Conservation (phyloP, 2,329 filamentous ascomycete species). For the Parastagonospora avenae region DNA sequence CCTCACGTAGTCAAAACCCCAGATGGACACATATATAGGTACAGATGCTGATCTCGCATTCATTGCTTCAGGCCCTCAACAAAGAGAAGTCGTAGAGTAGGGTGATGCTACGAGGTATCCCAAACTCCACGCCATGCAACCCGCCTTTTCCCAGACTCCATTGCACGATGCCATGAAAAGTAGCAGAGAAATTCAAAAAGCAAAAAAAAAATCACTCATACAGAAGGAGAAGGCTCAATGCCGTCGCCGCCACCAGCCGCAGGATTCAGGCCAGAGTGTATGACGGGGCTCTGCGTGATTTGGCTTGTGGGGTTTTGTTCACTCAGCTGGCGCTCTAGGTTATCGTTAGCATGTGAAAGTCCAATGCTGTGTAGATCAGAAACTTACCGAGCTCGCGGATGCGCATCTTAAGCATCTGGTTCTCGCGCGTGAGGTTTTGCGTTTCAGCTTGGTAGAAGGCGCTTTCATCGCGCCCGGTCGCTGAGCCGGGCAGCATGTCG, state of each 20-base stretch:
- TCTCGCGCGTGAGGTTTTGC: constrained; percentile 76
- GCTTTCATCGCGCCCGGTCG: constrained; percentile 65
- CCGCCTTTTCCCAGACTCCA: no score
- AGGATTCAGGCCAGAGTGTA: constrained; percentile 33
- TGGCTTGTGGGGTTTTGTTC: constrained; percentile 39
- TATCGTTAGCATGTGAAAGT: constrained; percentile 2
- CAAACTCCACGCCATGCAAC: background rate
- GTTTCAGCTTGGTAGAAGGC: constrained; percentile 84
- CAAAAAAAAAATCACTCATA: background rate
- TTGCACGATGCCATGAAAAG: no score
- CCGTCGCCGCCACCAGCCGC: constrained; percentile 19
- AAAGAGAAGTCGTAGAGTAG: no score
- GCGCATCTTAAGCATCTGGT: constrained; percentile 78
- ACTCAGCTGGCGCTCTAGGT: constrained; percentile 41
- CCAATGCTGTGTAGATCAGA: background rate
- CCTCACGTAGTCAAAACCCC: no score
- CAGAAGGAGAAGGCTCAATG: constrained; percentile 2
- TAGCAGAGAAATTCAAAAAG: background rate
- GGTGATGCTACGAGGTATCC: background rate
- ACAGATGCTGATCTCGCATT: no score
- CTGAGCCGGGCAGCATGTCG: constrained; percentile 64
- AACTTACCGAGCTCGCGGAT: constrained; percentile 71
- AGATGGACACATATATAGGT: no score
- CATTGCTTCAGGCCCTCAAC: no score
- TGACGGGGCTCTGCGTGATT: constrained; percentile 37